Conservation (phyloP, 306 rosid genomes). For the Fragaria nilgerrensis region DNA sequence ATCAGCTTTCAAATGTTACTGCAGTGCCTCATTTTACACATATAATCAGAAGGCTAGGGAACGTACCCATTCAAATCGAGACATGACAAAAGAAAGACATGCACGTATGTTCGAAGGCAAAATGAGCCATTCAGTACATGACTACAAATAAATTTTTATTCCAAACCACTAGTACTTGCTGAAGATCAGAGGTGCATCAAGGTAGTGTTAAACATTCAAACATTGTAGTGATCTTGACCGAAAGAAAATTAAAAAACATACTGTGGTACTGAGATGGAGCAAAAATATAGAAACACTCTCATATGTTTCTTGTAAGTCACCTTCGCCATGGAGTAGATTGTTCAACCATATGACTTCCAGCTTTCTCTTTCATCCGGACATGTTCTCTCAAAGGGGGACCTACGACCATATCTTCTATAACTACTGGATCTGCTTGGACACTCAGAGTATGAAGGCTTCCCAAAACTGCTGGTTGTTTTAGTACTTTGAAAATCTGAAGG, state of each 20-base stretch:
- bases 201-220: not conserved
- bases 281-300: too few species aligned
- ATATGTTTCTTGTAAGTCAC: not conserved
- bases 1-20: too few species aligned
- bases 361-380: constrained; percentile 26
- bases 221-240: too few species aligned
- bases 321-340: constrained; percentile 33
- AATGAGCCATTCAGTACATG: not conserved
- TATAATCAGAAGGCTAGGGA: too few species aligned
- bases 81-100: too few species aligned
- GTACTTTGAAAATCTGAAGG: not conserved
- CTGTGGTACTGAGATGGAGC: too few species aligned
- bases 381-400: constrained; percentile 43
- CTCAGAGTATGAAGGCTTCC: not conserved
- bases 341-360: constrained; percentile 45
- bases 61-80: too few species aligned
- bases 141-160: not conserved
- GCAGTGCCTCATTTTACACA: too few species aligned
- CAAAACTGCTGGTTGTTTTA: not conserved
- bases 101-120: not conserved
- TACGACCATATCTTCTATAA: constrained; percentile 30
- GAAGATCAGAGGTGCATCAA: not conserved
- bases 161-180: not conserved
- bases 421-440: not conserved
- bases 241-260: too few species aligned